Conservation (phyloP, 192 early-diverging fungal species). For the Dimargaris xerosporica region DNA sequence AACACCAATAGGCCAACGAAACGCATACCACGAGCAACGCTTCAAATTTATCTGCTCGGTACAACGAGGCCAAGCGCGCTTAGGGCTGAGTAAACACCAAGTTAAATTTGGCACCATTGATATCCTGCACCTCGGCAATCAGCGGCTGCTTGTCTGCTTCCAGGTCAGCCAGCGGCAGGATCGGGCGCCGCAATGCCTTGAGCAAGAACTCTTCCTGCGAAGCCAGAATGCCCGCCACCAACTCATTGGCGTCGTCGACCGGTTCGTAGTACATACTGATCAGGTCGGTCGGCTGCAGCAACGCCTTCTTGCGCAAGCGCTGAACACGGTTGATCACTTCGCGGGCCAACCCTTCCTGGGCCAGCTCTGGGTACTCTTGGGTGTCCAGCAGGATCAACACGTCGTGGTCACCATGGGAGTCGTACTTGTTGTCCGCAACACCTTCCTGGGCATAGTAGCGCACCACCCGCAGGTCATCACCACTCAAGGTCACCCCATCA, state of each 20-base stretch:
- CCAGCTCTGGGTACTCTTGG: slow-evolving; percentile 60
- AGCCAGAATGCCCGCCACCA: slow-evolving; percentile 52
- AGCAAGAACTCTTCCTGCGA: slow-evolving; percentile 55
- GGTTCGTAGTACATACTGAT: slow-evolving; percentile 73
- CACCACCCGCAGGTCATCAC: slow-evolving; percentile 71
- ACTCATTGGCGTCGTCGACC: slow-evolving; percentile 46
- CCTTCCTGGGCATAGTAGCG: slow-evolving; percentile 81
- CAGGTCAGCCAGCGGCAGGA: slow-evolving; percentile 25
- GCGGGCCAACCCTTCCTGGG: slow-evolving; percentile 81
- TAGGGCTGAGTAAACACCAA: slow-evolving; percentile 35
- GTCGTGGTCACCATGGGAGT: slow-evolving; percentile 64
- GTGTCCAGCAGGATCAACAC: slow-evolving; percentile 80
- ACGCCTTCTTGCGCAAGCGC: slow-evolving; percentile 89
- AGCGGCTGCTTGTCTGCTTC: slow-evolving; percentile 30
- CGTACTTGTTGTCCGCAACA: slow-evolving; percentile 40
- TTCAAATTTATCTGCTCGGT: too few relatives aligned
- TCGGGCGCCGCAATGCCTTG: slow-evolving; percentile 54
- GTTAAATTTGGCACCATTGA: slow-evolving; percentile 63
- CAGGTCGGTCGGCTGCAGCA: slow-evolving; percentile 73
- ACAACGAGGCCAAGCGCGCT: not conserved
- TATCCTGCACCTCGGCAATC: slow-evolving; percentile 60
- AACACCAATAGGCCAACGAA: too few relatives aligned
- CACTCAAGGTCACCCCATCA: slow-evolving; percentile 59
- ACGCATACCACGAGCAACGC: too few relatives aligned
- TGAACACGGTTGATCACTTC: slow-evolving; percentile 97